These are phyloP conservation scores for Metschnikowia santaceciliae DNA, from an alignment of 805 yeast genomes.

Conservation along the genomic window DNA sequence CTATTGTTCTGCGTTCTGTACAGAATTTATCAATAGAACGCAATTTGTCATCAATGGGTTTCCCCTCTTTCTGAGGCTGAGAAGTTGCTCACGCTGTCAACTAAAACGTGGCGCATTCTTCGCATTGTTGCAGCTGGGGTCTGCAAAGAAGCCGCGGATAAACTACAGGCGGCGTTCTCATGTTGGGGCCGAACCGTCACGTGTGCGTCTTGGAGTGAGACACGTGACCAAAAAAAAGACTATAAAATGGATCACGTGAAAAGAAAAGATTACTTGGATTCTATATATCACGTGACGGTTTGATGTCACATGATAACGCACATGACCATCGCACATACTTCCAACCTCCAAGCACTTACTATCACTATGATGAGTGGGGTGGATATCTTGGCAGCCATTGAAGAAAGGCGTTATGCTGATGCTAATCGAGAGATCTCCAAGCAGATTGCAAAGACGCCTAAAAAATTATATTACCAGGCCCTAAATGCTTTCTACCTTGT, in stretches of 20 bases:
- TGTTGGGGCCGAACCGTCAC: no score
- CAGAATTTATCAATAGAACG: no score
- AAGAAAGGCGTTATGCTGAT: slow-evolving; percentile 47
- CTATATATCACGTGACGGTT: no score
- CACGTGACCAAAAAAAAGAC: background rate
- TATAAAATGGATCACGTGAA: no score
- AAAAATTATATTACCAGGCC: slow-evolving; percentile 51
- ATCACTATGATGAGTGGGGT: slow-evolving; percentile 18
- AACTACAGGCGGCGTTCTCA: background rate
- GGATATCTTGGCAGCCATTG: slow-evolving; percentile 41
- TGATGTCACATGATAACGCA: no score
- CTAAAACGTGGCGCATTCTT: background rate
- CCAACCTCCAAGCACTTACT: background rate
- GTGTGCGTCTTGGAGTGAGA: no score
- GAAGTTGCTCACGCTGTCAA: background rate
- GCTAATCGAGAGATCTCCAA: slow-evolving; percentile 50
- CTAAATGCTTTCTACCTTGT: slow-evolving; percentile 35
- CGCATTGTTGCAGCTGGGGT: background rate
- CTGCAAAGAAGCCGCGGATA: background rate
- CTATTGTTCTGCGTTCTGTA: no score
- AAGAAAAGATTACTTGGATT: no score
- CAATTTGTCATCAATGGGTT: background rate
- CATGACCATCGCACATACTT: background rate
- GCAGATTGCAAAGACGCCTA: slow-evolving; percentile 54
- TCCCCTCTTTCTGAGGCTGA: background rate